These are phyloP conservation scores for Rosellinia necatrix DNA, from an alignment of 2,329 filamentous ascomycete genomes.

Conservation along the genomic window DNA sequence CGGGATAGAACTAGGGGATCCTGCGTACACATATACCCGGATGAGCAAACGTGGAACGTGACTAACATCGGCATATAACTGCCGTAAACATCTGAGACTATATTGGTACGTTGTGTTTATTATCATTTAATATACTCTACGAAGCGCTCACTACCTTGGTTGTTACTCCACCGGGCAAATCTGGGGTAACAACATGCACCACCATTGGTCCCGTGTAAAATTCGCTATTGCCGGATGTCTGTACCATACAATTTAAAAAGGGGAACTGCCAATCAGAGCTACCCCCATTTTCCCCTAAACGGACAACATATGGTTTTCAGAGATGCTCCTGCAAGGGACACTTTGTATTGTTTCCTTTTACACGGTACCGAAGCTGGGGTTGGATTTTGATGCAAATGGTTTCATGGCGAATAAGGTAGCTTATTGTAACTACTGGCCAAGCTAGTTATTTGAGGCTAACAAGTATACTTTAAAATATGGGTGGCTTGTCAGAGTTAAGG, in stretches of 20 bases:
- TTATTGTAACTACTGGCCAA: no score
- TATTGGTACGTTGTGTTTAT: not conserved
- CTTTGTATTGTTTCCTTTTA: no score
- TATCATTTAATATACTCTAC: slow-evolving; percentile 7
- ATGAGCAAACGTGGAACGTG: not conserved
- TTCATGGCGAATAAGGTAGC: no score
- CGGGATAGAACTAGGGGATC: not conserved
- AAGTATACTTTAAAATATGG: no score
- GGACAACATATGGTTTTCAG: not conserved
- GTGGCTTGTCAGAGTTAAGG: no score
- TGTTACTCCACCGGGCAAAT: not conserved
- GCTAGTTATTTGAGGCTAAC: no score
- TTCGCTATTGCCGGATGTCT: slow-evolving; percentile 11
- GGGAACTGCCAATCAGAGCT: not conserved
- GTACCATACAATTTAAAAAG: not conserved
- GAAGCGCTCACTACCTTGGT: not conserved
- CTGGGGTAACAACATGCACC: slow-evolving; percentile 1
- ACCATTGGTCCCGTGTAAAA: slow-evolving; percentile 15
- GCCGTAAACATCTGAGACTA: slow-evolving; percentile 3
- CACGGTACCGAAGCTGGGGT: no score
- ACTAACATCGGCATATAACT: slow-evolving; percentile 9
- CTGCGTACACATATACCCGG: not conserved
- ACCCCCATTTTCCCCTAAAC: slow-evolving; percentile 1
- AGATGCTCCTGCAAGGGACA: no score
- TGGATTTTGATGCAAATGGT: no score